phyloP scores from a whole-genome alignment of 164 flowering plant genomes.

The Stephania japonica region DNA sequence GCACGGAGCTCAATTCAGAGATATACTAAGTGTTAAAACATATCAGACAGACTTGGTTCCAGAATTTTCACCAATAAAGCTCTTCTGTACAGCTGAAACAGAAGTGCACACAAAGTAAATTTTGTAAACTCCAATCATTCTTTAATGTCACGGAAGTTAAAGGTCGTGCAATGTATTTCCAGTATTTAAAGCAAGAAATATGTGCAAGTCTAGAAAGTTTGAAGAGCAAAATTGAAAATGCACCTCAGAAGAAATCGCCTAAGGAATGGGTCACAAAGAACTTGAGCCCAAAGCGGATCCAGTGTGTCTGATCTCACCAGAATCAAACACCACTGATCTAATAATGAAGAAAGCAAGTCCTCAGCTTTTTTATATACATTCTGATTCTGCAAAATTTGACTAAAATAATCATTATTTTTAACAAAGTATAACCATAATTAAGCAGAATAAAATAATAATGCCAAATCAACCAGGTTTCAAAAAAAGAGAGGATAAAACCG shows the following conservation, averaged over 20 bases:
- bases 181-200: background rate
- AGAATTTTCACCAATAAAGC: background rate
- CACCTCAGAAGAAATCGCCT: conserved; percentile 85
- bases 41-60: background rate
- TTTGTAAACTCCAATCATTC: background rate
- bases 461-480: background rate
- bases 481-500: too few relatives aligned
- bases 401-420: background rate
- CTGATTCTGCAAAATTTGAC: conserved; percentile 59
- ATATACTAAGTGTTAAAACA: background rate
- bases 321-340: conserved; percentile 58
- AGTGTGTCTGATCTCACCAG: conserved; percentile 61
- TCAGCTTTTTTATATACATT: conserved; percentile 55
- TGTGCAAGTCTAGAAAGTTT: background rate
- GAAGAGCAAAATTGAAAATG: background rate
- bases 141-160: background rate
- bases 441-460: background rate
- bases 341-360: conserved; percentile 52
- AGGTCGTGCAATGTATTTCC: background rate
- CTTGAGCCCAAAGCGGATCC: conserved; percentile 81
- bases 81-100: background rate
- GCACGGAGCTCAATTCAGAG: background rate
- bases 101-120: background rate
- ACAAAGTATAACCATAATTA: background rate
- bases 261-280: conserved; percentile 73